phyloP scores from a whole-genome alignment of 176 grass and related monocot genomes.

The Bonia amplexicaulis region DNA sequence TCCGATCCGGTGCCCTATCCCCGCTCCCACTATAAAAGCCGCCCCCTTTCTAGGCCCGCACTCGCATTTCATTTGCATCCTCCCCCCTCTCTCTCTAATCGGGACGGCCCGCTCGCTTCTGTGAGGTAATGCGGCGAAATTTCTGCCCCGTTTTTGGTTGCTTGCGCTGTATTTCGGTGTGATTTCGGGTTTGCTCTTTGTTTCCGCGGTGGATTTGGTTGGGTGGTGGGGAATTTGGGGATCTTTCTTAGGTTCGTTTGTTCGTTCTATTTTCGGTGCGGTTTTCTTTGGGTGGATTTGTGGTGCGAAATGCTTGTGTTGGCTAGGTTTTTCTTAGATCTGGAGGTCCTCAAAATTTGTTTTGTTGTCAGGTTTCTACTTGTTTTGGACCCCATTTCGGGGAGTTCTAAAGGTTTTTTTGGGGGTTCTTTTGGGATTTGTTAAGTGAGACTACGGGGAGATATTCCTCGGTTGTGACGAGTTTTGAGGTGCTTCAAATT shows the following conservation, averaged over 20 bases:
- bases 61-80: neutral
- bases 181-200: neutral
- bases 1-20: conserved; percentile 43
- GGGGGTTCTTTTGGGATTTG: neutral
- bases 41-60: conserved; percentile 17
- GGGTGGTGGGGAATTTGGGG: neutral
- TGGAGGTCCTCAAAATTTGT: neutral
- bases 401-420: neutral
- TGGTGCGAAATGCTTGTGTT: neutral
- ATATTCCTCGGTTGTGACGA: neutral
- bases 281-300: neutral
- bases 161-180: neutral
- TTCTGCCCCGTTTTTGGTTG: neutral
- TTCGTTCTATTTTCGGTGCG: neutral
- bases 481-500: neutral
- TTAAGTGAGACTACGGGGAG: neutral
- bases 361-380: neutral
- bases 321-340: neutral
- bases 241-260: neutral
- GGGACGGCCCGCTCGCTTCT: neutral
- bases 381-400: neutral
- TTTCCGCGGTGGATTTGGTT: neutral
- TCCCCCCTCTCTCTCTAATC: neutral
- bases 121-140: conserved; percentile 26
- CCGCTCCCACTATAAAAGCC: conserved; percentile 39